Conservation (phyloP, 2,329 filamentous ascomycete species). For the Calonectria leucothoes region DNA sequence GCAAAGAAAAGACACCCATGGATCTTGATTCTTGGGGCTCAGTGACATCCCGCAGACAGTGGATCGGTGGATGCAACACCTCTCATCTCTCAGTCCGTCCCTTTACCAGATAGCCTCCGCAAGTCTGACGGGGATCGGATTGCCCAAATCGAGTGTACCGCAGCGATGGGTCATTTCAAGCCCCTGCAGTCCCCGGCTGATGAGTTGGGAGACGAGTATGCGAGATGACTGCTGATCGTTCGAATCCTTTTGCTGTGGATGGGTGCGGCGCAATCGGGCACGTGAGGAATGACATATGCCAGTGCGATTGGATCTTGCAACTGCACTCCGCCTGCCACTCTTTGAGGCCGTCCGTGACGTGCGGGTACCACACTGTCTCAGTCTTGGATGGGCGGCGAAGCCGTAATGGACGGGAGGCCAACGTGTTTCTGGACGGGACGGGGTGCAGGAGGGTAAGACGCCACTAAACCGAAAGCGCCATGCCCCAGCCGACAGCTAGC, state of each 20-base stretch:
- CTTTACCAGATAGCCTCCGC: conserved; percentile 12
- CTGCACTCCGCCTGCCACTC: neutral
- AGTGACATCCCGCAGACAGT: neutral
- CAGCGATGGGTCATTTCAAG: conserved; percentile 5
- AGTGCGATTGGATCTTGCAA: neutral
- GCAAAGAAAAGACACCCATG: neutral
- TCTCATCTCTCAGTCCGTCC: too few relatives aligned
- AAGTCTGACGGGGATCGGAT: conserved; percentile 9
- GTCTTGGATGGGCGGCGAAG: conserved; percentile 10
- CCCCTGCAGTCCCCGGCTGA: neutral
- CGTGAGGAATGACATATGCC: conserved; percentile 11
- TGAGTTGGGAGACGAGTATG: neutral
- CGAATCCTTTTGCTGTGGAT: neutral
- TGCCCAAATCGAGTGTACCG: conserved; percentile 15
- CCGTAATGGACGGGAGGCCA: conserved; percentile 23
- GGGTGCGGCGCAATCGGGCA: conserved; percentile 1
- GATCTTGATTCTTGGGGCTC: neutral
- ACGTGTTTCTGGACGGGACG: conserved; percentile 2
- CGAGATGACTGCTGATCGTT: conserved; percentile 8
- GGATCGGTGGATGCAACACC: conserved; percentile 6
- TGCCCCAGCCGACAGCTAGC: neutral
- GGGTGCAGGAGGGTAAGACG: conserved; percentile 2
- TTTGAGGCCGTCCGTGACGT: conserved; percentile 1
- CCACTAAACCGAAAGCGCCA: neutral
- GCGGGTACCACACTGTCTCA: neutral